phyloP scores from a whole-genome alignment of 345 rosid genomes.

The Populus euphratica region DNA sequence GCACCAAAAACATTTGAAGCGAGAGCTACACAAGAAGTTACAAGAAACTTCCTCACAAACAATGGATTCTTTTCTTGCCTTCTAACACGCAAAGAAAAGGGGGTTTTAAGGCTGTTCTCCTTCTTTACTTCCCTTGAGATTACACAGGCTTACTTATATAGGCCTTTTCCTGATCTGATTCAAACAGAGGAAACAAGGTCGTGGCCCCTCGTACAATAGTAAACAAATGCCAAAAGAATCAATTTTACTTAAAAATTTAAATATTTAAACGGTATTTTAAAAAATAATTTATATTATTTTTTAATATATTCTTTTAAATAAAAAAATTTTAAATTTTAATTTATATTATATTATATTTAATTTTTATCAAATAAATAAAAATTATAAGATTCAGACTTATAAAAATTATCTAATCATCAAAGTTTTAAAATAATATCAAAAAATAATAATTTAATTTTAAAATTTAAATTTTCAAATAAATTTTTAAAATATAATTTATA shows the following conservation, averaged over 20 bases:
- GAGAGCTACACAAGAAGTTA: constrained; percentile 23
- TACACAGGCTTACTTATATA: constrained; percentile 21
- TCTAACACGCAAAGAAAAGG: constrained; percentile 25
- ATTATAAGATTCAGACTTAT: no score
- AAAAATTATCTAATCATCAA: no score
- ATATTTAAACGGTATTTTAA: fast-evolving
- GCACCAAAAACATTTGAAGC: background rate
- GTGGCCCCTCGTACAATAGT: constrained; percentile 14
- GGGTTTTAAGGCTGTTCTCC: constrained; percentile 19
- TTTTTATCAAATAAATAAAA: no score
- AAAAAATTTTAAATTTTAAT: no score
- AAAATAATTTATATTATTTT: no score
- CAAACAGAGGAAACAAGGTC: constrained; percentile 14
- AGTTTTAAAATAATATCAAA: no score
- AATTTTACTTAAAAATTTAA: no score
- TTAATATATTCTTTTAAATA: no score
- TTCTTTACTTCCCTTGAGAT: constrained; percentile 9
- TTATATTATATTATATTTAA: no score
- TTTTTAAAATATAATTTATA: no score
- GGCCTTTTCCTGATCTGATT: constrained; percentile 19
- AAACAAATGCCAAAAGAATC: background rate
- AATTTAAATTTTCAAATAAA: no score
- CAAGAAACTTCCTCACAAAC: constrained; percentile 24
- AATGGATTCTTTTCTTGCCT: constrained; percentile 47
- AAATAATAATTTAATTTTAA: no score